Percentiles rank a stretch among this genome's conserved stretches.
These are phyloP conservation scores for Vanrija pseudolonga DNA, from an alignment of 1,284 basidiomycete genomes.

Conservation along the genomic window DNA sequence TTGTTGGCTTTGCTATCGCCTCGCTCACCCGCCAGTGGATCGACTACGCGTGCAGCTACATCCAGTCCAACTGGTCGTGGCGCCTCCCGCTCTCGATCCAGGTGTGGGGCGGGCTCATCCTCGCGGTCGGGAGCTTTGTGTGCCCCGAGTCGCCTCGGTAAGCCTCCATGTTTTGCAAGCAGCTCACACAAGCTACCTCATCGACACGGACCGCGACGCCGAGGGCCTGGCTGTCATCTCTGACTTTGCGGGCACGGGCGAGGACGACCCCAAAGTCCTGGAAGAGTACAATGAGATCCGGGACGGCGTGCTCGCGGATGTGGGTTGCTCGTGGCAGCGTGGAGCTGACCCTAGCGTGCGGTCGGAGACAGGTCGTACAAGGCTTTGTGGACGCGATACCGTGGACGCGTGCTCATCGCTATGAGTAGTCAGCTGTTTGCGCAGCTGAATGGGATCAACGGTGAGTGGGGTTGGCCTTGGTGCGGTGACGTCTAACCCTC, in stretches of 20 bases:
- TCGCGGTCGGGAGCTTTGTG: conserved; percentile 75
- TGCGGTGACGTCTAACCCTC: background rate
- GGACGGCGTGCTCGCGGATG: conserved; percentile 77
- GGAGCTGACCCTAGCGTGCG: conserved; percentile 50
- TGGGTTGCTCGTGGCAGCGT: conserved; percentile 43
- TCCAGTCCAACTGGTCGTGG: conserved; percentile 78
- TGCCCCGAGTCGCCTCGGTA: conserved; percentile 88
- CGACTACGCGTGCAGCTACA: conserved; percentile 89
- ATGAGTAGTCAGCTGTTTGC: conserved; percentile 97
- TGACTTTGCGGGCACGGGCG: conserved; percentile 82
- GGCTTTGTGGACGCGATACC: conserved; percentile 84
- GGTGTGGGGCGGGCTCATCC: conserved; percentile 78
- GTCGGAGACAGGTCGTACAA: conserved; percentile 79
- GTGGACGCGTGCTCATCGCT: conserved; percentile 85
- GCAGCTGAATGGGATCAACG: conserved; percentile 91
- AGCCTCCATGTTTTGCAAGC: conserved; percentile 46
- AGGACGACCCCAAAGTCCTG: conserved; percentile 66
- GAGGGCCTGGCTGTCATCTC: conserved; percentile 85
- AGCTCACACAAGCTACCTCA: conserved; percentile 60
- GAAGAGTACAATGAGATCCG: conserved; percentile 92
- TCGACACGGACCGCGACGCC: conserved; percentile 80
- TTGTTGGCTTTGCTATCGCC: background rate
- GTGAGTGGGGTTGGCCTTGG: conserved; percentile 49
- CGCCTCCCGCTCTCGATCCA: conserved; percentile 80
- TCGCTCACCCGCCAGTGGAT: conserved; percentile 65